A percentile compares a stretch with the other conserved stretches of the same genome.
phyloP scores from a whole-genome alignment of 495 filamentous ascomycete genomes.

The Rusavskia elegans region DNA sequence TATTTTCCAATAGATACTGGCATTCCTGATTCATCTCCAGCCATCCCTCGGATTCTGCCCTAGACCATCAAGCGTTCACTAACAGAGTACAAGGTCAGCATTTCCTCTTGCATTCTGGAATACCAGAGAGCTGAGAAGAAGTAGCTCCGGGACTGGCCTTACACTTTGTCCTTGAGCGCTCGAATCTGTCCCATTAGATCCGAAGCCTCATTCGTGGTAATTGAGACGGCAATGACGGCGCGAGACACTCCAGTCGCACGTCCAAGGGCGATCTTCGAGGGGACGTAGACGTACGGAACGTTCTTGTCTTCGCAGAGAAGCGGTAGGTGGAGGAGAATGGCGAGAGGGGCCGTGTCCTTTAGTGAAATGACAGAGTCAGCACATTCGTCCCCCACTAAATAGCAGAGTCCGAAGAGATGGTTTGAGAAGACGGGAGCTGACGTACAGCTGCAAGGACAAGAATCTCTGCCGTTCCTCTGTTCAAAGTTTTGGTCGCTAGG shows the following conservation, averaged over 20 bases:
- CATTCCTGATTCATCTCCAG: too few relatives aligned
- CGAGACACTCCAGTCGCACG: slow-evolving; percentile 57
- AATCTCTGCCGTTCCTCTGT: slow-evolving; percentile 77
- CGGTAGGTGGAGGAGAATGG: slow-evolving; percentile 83
- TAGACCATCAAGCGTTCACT: too few relatives aligned
- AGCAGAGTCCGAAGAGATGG: too few relatives aligned
- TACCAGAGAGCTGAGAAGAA: too few relatives aligned
- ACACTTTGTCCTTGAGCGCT: slow-evolving; percentile 74
- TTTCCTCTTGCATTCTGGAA: too few relatives aligned
- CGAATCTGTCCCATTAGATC: slow-evolving; percentile 46
- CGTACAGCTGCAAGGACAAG: slow-evolving; percentile 50
- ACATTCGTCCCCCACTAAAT: too few relatives aligned
- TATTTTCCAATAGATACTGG: too few relatives aligned
- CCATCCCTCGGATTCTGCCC: too few relatives aligned
- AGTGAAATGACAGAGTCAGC: too few relatives aligned
- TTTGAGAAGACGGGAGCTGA: too few relatives aligned
- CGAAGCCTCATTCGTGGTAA: slow-evolving; percentile 85
- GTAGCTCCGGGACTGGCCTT: too few relatives aligned
- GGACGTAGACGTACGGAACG: slow-evolving; percentile 48
- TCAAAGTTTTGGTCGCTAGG: slow-evolving; percentile 69
- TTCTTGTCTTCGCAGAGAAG: slow-evolving; percentile 77
- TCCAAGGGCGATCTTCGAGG: slow-evolving; percentile 58
- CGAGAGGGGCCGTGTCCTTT: slow-evolving; percentile 60
- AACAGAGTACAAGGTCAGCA: too few relatives aligned
- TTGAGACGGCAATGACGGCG: slow-evolving; percentile 71